phyloP scores from a whole-genome alignment of 164 flowering plant species.

The Vitis rotundifolia region DNA sequence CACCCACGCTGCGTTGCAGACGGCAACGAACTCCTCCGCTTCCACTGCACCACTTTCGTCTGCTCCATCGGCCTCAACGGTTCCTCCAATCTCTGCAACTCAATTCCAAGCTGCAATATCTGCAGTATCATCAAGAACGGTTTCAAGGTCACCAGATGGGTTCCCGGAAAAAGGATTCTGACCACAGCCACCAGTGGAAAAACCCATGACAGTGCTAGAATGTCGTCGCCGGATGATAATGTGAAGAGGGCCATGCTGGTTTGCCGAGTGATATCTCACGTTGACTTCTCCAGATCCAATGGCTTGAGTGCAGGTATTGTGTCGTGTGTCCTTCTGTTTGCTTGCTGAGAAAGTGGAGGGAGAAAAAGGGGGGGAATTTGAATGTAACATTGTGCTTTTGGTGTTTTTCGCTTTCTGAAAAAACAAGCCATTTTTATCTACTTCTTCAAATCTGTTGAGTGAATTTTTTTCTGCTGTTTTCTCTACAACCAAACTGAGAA shows the following conservation, averaged over 20 bases:
- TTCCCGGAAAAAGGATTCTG: conserved; percentile 45
- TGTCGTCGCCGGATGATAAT: conserved; percentile 24
- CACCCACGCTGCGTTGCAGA: conserved; percentile 89
- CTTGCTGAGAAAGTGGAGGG: background rate
- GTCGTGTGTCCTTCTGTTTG: background rate
- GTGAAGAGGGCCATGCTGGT: conserved; percentile 90
- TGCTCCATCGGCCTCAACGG: conserved; percentile 84
- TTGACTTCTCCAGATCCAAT: conserved; percentile 30
- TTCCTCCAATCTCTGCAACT: conserved; percentile 71
- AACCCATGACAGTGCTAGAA: conserved; percentile 63
- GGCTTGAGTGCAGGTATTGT: conserved; percentile 36
- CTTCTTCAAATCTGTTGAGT: too few relatives aligned
- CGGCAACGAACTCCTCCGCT: conserved; percentile 90
- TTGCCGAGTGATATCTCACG: conserved; percentile 64
- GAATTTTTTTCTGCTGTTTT: too few relatives aligned
- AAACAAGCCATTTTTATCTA: background rate
- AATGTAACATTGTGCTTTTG: background rate
- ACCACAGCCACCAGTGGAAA: conserved; percentile 87
- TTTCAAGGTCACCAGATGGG: conserved; percentile 41
- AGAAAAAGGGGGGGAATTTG: background rate
- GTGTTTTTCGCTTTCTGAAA: background rate
- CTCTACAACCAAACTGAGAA: too few relatives aligned
- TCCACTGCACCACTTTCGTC: conserved; percentile 69
- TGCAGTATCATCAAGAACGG: conserved; percentile 83
- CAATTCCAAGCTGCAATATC: conserved; percentile 53